Evolutionary conservation across 2,329 filamentous ascomycete genomes (phyloP).

Genomic region (Cercospora sesami): DNA sequence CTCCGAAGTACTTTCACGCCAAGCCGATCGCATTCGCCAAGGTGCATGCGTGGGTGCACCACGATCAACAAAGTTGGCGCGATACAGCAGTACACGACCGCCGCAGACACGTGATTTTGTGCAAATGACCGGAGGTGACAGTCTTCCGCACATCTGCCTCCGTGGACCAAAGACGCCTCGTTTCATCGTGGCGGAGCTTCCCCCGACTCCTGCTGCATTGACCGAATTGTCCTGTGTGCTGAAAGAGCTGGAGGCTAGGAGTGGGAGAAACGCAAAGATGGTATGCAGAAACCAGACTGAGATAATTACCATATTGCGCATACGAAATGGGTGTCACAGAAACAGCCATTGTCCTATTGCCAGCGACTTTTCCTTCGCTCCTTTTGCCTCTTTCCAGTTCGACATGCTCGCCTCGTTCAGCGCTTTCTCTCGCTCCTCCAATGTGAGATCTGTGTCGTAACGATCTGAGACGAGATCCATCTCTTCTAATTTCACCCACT

Average conservation of each 20-base stretch:
- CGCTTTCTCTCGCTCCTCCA: conserved; percentile 23
- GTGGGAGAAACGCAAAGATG: neutral
- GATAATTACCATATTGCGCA: neutral
- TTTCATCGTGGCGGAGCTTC: neutral
- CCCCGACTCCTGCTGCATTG: neutral
- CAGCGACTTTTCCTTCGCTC: conserved; percentile 19
- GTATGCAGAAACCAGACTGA: neutral
- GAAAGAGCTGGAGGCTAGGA: neutral
- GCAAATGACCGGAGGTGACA: neutral
- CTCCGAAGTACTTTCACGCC: neutral
- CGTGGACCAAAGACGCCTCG: neutral
- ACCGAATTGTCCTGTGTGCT: neutral
- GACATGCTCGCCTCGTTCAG: conserved; percentile 21
- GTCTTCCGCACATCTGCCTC: neutral
- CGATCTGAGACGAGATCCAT: conserved; percentile 50
- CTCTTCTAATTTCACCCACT: conserved; percentile 46
- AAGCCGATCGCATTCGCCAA: neutral
- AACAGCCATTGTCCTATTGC: conserved; percentile 26
- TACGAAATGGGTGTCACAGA: conserved; percentile 5
- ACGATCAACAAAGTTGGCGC: neutral
- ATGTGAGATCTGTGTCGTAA: conserved; percentile 22
- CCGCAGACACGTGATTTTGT: neutral
- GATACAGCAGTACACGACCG: neutral
- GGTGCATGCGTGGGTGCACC: neutral
- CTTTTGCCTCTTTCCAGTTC: conserved; percentile 18